phyloP scores from a whole-genome alignment of 768 basidiomycete species.

The Pholiota molesta region DNA sequence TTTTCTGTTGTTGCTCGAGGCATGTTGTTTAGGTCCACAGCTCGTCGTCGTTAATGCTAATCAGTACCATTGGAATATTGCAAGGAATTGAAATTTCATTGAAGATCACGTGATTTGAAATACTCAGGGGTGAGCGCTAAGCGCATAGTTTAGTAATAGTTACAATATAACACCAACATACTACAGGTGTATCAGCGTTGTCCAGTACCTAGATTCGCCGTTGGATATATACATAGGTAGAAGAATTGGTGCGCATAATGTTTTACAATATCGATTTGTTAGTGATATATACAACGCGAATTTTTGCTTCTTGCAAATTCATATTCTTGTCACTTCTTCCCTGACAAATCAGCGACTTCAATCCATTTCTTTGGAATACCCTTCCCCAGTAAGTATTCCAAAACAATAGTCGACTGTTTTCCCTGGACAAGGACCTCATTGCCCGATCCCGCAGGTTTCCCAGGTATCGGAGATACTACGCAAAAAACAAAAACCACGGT shows the following conservation, averaged over 20 bases:
- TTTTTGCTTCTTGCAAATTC: neutral
- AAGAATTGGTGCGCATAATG: too few species aligned
- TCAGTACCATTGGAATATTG: neutral
- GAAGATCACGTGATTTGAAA: neutral
- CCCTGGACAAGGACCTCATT: constrained; percentile 86
- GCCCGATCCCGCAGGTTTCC: constrained; percentile 52
- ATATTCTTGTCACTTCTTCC: constrained; percentile 44
- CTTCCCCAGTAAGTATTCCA: constrained; percentile 63
- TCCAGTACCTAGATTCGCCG: too few species aligned
- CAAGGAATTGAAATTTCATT: neutral
- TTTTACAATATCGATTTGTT: neutral
- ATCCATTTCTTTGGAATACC: constrained; percentile 89
- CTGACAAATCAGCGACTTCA: constrained; percentile 48
- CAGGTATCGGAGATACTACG: constrained; percentile 63
- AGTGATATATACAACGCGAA: neutral
- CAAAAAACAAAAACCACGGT: neutral
- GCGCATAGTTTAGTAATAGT: too few species aligned
- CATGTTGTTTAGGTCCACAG: constrained; percentile 42
- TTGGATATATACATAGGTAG: too few species aligned
- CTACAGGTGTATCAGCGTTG: too few species aligned
- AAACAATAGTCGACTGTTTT: constrained; percentile 69
- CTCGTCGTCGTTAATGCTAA: neutral
- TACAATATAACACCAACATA: too few species aligned
- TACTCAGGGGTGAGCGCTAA: too few species aligned
- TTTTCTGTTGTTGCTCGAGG: constrained; percentile 79